A percentile compares a stretch with the other conserved stretches of the same genome.
phyloP scores from a whole-genome alignment of 1,139 yeast species.

The Torulaspora globosa region DNA sequence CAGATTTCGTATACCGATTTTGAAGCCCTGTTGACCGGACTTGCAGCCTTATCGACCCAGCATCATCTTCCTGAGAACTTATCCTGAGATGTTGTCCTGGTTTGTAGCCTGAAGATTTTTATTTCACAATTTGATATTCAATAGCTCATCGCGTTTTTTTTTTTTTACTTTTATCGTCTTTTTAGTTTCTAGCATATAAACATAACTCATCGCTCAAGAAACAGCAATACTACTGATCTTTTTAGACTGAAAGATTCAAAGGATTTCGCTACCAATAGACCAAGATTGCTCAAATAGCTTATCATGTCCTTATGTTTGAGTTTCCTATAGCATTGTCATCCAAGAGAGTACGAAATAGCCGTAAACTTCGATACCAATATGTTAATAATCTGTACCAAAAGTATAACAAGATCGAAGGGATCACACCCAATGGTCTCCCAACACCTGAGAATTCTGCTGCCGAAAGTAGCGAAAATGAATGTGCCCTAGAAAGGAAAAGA shows the following conservation, averaged over 20 bases:
- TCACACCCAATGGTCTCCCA: constrained; percentile 18
- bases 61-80: too few species aligned
- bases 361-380: constrained; percentile 32
- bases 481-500: constrained; percentile 10
- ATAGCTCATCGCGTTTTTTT: background rate
- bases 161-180: background rate
- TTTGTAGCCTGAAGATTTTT: background rate
- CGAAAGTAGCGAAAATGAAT: constrained; percentile 24
- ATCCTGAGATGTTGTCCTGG: too few species aligned
- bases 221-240: background rate
- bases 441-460: constrained; percentile 33
- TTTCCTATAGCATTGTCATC: constrained; percentile 25
- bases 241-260: background rate
- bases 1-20: too few species aligned
- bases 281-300: background rate
- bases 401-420: constrained; percentile 17
- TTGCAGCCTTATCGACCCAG: too few species aligned
- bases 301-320: constrained; percentile 29
- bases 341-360: constrained; percentile 18
- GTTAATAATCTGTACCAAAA: constrained; percentile 23
- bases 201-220: background rate
- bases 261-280: background rate
- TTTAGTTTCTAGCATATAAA: background rate
- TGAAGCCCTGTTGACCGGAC: too few species aligned
- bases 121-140: background rate